Conservation (phyloP, 106 monocot species). For the Ottelia alismoides region DNA sequence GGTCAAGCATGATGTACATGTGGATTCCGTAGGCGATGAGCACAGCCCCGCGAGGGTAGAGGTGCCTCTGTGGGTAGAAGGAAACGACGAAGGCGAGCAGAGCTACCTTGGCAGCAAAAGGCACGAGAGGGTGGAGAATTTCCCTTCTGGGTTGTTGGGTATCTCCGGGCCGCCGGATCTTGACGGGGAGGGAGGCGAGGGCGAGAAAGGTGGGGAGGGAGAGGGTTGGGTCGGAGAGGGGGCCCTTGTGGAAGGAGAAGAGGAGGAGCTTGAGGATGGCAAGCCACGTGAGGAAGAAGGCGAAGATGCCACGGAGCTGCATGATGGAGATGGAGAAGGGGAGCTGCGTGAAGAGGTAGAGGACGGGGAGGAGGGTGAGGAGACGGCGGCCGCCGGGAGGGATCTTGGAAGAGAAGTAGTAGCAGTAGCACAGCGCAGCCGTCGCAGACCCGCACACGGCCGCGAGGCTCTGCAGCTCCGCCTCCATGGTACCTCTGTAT, state of each 20-base stretch:
- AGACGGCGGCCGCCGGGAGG: conserved; percentile 26
- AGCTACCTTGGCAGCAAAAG: too few relatives aligned
- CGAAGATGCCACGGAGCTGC: conserved; percentile 34
- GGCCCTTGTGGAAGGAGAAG: conserved; percentile 37
- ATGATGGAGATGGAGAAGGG: conserved; percentile 37
- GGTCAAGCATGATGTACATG: too few relatives aligned
- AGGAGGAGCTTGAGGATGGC: conserved; percentile 56
- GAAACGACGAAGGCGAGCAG: too few relatives aligned
- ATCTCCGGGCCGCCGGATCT: too few relatives aligned
- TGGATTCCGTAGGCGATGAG: too few relatives aligned
- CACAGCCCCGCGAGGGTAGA: too few relatives aligned
- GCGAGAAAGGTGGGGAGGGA: conserved; percentile 14
- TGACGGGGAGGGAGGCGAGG: conserved; percentile 2
- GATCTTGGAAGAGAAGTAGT: conserved; percentile 15
- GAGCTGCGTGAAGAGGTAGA: conserved; percentile 27
- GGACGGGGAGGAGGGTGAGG: conserved; percentile 22
- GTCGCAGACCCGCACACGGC: conserved; percentile 2
- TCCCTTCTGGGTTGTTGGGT: too few relatives aligned
- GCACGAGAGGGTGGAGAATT: too few relatives aligned
- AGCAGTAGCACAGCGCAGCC: conserved; percentile 25
- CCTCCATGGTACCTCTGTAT: too few relatives aligned
- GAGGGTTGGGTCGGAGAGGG: conserved; percentile 27
- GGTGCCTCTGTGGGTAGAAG: too few relatives aligned
- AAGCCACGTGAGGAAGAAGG: conserved; percentile 62
- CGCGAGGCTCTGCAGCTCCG: conserved; percentile 4